Percentiles rank a stretch among this genome's conserved stretches.
Conservation (phyloP, 2,329 filamentous ascomycete genomes). For the Aspergillus fumigatiaffinis region DNA sequence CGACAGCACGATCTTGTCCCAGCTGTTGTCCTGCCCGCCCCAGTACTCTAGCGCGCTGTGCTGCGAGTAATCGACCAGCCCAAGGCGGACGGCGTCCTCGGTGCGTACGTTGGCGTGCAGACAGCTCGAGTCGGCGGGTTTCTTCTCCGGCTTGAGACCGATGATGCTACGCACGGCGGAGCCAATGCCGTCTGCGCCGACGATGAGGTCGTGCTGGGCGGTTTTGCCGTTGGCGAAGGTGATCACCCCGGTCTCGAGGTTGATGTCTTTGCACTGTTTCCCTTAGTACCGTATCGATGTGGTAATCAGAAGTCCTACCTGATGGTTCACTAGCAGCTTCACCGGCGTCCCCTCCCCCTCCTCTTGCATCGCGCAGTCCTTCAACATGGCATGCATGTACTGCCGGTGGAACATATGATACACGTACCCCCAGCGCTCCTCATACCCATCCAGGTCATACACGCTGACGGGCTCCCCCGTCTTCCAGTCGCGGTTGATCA, state of each 20-base stretch:
- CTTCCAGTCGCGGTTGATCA: slow-evolving; percentile 68
- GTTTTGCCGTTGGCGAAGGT: slow-evolving; percentile 52
- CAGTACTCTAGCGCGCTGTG: slow-evolving; percentile 65
- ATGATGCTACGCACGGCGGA: slow-evolving; percentile 60
- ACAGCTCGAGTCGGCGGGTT: slow-evolving; percentile 58
- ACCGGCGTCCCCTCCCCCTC: slow-evolving; percentile 54
- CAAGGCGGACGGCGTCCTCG: slow-evolving; percentile 78
- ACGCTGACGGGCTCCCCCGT: slow-evolving; percentile 64
- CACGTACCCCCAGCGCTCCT: slow-evolving; percentile 61
- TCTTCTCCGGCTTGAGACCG: slow-evolving; percentile 59
- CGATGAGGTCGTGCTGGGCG: slow-evolving; percentile 55
- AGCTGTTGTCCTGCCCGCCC: slow-evolving; percentile 59
- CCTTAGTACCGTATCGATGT: neutral
- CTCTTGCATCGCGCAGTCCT: slow-evolving; percentile 52
- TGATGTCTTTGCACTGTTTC: slow-evolving; percentile 47
- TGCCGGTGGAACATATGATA: slow-evolving; percentile 69
- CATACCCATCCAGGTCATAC: slow-evolving; percentile 62
- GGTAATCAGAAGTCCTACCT: slow-evolving; percentile 28
- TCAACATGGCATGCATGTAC: slow-evolving; percentile 66
- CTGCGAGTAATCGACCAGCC: slow-evolving; percentile 61
- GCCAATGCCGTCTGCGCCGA: slow-evolving; percentile 66
- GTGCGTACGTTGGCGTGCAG: slow-evolving; percentile 68
- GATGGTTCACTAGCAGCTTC: slow-evolving; percentile 54
- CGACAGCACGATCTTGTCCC: slow-evolving; percentile 67
- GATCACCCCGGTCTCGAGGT: slow-evolving; percentile 49